A percentile compares a stretch with the other conserved stretches of the same genome.
Conservation (phyloP, 345 rosid species). For the Hirschfeldia incana region DNA sequence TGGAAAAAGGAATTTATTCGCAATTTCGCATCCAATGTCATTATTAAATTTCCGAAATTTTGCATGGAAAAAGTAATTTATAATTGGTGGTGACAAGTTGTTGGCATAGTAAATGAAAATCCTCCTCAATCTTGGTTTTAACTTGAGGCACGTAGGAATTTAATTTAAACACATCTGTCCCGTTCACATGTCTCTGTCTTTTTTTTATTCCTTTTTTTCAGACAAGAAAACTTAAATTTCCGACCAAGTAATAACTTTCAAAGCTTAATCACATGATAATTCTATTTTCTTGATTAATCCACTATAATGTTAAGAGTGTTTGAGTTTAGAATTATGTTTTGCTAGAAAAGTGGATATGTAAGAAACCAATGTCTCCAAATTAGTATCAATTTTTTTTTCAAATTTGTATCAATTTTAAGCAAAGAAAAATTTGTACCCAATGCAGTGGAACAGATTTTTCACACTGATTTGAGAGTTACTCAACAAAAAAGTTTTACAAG, state of each 20-base stretch:
- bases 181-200: neutral
- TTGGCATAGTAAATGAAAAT: neutral
- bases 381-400: too few relatives aligned
- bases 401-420: neutral
- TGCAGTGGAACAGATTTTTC: too few relatives aligned
- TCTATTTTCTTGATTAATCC: neutral
- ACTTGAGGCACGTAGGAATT: neutral
- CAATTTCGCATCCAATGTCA: neutral
- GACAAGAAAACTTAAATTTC: neutral
- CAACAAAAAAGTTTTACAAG: too few relatives aligned
- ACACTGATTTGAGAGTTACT: neutral
- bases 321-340: neutral
- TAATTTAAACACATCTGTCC: neutral
- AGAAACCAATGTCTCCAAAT: neutral
- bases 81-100: neutral
- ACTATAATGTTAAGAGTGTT: neutral
- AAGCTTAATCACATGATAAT: neutral
- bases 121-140: neutral
- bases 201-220: neutral
- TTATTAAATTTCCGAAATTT: neutral
- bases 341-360: too few relatives aligned
- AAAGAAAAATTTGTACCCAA: neutral
- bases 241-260: neutral
- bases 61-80: constrained; percentile 20
- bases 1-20: neutral